phyloP scores from a whole-genome alignment of 805 yeast genomes.

The Ogataea kodamae region DNA sequence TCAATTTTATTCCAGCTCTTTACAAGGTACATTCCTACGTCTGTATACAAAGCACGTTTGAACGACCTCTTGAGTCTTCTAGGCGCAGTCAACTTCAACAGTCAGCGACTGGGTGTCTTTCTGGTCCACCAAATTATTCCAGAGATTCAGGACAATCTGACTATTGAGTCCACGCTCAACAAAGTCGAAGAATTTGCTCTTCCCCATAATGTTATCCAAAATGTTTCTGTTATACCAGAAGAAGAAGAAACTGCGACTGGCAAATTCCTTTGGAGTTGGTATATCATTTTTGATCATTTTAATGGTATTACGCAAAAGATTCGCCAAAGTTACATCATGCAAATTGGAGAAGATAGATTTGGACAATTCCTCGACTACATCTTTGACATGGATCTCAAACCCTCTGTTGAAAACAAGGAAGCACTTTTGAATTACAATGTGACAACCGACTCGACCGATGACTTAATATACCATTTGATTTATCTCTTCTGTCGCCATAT shows the following conservation, averaged over 20 bases:
- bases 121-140: slow-evolving; percentile 41
- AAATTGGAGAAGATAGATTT: slow-evolving; percentile 51
- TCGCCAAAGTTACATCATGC: slow-evolving; percentile 55
- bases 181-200: slow-evolving; percentile 38
- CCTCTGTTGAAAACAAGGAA: slow-evolving; percentile 23
- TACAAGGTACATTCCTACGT: slow-evolving; percentile 26
- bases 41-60: slow-evolving; percentile 32
- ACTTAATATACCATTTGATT: slow-evolving; percentile 44
- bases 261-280: slow-evolving; percentile 66
- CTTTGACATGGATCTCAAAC: slow-evolving; percentile 45
- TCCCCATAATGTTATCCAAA: slow-evolving; percentile 40
- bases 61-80: slow-evolving; percentile 36
- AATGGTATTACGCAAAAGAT: slow-evolving; percentile 61
- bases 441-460: slow-evolving; percentile 17
- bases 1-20: slow-evolving; percentile 30
- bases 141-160: slow-evolving; percentile 52
- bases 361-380: slow-evolving; percentile 49
- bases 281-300: slow-evolving; percentile 57
- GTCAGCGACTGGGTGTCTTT: slow-evolving; percentile 43
- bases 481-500: slow-evolving; percentile 47
- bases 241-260: slow-evolving; percentile 37
- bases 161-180: slow-evolving; percentile 57
- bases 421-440: slow-evolving; percentile 28
- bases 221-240: slow-evolving; percentile 35
- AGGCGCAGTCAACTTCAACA: slow-evolving; percentile 26